Evolutionary conservation across 139 green algal species (phyloP).

Genomic region (Haematococcus lacustris): DNA sequence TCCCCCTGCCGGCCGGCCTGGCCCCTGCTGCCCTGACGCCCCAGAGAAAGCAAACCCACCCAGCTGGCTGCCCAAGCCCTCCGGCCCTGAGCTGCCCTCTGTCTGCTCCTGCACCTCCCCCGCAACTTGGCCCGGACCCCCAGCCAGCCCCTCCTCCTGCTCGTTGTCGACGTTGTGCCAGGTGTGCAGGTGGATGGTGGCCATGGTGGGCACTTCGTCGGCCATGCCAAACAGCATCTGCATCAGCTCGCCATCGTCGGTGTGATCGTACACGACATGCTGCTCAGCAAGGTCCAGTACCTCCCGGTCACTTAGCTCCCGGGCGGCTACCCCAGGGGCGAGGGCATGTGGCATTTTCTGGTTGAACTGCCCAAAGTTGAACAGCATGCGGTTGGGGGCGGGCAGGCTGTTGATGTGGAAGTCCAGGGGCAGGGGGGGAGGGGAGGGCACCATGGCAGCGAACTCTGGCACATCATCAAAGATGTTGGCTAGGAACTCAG

Average conservation of each 20-base stretch:
- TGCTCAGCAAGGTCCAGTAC: constrained; percentile 5
- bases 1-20: too few relatives aligned
- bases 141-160: too few relatives aligned
- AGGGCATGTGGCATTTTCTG: constrained; percentile 28
- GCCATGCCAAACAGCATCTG: constrained; percentile 48
- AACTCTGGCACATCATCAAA: constrained; percentile 20
- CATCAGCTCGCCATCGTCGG: constrained; percentile 43
- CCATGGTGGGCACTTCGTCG: constrained; percentile 37
- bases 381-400: constrained; percentile 21
- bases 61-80: too few relatives aligned
- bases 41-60: too few relatives aligned
- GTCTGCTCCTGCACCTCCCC: too few relatives aligned
- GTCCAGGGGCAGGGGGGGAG: constrained; percentile 34
- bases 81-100: too few relatives aligned
- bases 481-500: background rate
- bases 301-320: constrained; percentile 4
- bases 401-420: constrained; percentile 21
- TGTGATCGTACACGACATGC: constrained; percentile 17
- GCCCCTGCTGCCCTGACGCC: too few relatives aligned
- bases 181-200: constrained; percentile 37
- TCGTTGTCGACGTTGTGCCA: constrained; percentile 16
- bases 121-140: too few relatives aligned
- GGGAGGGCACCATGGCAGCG: constrained; percentile 19
- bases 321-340: background rate
- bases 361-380: constrained; percentile 44